These are phyloP conservation scores for Kwoniella bestiolae DNA, from an alignment of 768 basidiomycete species.

Conservation along the genomic window DNA sequence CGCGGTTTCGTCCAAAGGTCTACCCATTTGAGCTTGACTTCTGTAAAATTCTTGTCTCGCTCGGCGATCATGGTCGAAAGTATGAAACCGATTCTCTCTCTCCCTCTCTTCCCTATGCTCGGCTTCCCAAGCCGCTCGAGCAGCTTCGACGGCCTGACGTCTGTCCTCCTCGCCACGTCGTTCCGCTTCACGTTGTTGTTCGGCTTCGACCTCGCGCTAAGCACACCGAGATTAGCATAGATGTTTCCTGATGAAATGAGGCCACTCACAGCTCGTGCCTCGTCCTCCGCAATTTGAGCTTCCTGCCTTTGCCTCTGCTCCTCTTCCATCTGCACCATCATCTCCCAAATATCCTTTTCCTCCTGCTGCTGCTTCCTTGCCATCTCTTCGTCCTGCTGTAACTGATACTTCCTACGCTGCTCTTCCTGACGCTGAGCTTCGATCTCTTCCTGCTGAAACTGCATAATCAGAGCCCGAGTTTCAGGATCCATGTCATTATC, in stretches of 20 bases:
- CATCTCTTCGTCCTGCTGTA: slow-evolving; percentile 48
- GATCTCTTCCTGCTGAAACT: slow-evolving; percentile 52
- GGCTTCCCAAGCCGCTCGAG: slow-evolving; percentile 25
- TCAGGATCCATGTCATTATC: slow-evolving; percentile 46
- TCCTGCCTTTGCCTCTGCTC: slow-evolving; percentile 40
- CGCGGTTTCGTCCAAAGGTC: slow-evolving; percentile 18
- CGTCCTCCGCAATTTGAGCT: slow-evolving; percentile 48
- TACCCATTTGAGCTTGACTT: slow-evolving; percentile 16
- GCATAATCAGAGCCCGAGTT: slow-evolving; percentile 44
- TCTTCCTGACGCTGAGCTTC: slow-evolving; percentile 36
- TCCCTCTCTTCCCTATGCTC: slow-evolving; percentile 25
- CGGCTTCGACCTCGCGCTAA: slow-evolving; percentile 45
- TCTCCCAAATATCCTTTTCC: slow-evolving; percentile 55
- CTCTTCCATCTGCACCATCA: slow-evolving; percentile 41
- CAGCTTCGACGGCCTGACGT: slow-evolving; percentile 14
- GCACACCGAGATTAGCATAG: no score
- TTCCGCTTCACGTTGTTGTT: slow-evolving; percentile 30
- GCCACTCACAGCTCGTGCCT: slow-evolving; percentile 44
- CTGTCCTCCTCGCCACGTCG: slow-evolving; percentile 19
- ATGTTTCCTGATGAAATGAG: no score
- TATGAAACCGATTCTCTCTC: slow-evolving; percentile 23
- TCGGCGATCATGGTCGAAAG: slow-evolving; percentile 37
- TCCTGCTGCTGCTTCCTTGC: slow-evolving; percentile 55
- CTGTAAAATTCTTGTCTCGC: slow-evolving; percentile 31
- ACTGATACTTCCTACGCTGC: slow-evolving; percentile 36